phyloP scores from a whole-genome alignment of 495 filamentous ascomycete genomes.

The Talaromyces thailandensis region DNA sequence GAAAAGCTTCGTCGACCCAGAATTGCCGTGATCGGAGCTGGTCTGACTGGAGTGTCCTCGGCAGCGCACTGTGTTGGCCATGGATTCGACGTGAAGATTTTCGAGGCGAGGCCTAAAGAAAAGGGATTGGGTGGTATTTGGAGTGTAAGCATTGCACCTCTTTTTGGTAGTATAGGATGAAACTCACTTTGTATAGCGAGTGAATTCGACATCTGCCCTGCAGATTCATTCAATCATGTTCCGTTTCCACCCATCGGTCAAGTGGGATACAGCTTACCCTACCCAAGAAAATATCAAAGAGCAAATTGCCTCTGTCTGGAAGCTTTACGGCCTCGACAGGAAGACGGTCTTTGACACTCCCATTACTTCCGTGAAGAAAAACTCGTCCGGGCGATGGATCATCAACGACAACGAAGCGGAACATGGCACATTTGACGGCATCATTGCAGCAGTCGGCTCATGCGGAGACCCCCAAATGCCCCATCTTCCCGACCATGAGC shows the following conservation, averaged over 20 bases:
- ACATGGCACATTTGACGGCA: constrained; percentile 66
- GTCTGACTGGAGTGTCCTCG: constrained; percentile 72
- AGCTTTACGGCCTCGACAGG: constrained; percentile 59
- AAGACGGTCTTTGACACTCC: constrained; percentile 63
- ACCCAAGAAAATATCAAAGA: constrained; percentile 61
- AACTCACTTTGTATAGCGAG: constrained; percentile 39
- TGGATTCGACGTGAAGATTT: constrained; percentile 74
- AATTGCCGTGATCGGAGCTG: constrained; percentile 76
- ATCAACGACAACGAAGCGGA: constrained; percentile 65
- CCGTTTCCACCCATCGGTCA: constrained; percentile 73
- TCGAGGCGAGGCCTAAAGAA: constrained; percentile 57
- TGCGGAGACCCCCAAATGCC: constrained; percentile 73
- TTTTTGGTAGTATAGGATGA: neutral
- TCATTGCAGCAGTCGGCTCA: constrained; percentile 68
- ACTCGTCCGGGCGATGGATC: constrained; percentile 65
- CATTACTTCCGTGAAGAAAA: constrained; percentile 59
- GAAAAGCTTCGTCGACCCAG: constrained; percentile 42
- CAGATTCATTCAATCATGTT: constrained; percentile 86
- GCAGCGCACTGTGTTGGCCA: constrained; percentile 81
- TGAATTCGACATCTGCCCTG: constrained; percentile 73
- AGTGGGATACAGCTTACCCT: constrained; percentile 67
- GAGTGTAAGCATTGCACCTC: constrained; percentile 46
- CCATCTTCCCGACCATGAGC: constrained; percentile 52
- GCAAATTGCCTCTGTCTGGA: constrained; percentile 64
- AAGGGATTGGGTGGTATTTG: constrained; percentile 70